phyloP scores from a whole-genome alignment of 2,329 filamentous ascomycete species.

The Didymella keratinophila region DNA sequence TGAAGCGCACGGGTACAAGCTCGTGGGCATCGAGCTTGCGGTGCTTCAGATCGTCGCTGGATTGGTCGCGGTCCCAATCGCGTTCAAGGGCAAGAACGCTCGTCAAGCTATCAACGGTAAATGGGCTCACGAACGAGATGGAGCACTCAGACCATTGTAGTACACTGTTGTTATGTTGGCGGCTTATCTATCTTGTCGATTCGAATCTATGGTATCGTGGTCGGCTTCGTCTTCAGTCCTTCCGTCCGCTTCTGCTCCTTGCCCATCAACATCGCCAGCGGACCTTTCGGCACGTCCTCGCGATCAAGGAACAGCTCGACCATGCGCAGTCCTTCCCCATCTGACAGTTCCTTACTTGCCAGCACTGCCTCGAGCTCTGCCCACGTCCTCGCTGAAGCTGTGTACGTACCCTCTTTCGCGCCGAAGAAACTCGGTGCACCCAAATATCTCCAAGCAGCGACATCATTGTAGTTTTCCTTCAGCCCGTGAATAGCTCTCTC shows the following conservation, averaged over 20 bases:
- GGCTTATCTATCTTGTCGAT: too few relatives aligned
- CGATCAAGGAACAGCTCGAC: constrained; percentile 54
- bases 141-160: constrained; percentile 39
- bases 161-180: background rate
- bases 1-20: constrained; percentile 33
- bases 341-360: constrained; percentile 45
- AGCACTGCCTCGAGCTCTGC: constrained; percentile 56
- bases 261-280: constrained; percentile 17
- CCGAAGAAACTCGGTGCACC: constrained; percentile 32
- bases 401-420: constrained; percentile 21
- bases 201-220: constrained; percentile 8
- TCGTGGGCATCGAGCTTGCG: constrained; percentile 47
- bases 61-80: constrained; percentile 37
- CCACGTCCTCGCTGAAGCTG: constrained; percentile 52
- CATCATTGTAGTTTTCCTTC: constrained; percentile 32
- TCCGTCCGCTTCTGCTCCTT: constrained; percentile 13
- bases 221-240: constrained; percentile 2
- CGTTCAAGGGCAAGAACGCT: constrained; percentile 42
- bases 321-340: constrained; percentile 52
- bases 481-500: constrained; percentile 51
- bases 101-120: constrained; percentile 40
- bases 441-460: constrained; percentile 32
- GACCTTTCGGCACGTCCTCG: constrained; percentile 25
- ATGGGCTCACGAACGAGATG: constrained; percentile 38
- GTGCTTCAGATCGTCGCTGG: constrained; percentile 45